Base-by-base conservation (phyloP, 208 protist genomes). In the Kentomonas sorsogonicus region DNA sequence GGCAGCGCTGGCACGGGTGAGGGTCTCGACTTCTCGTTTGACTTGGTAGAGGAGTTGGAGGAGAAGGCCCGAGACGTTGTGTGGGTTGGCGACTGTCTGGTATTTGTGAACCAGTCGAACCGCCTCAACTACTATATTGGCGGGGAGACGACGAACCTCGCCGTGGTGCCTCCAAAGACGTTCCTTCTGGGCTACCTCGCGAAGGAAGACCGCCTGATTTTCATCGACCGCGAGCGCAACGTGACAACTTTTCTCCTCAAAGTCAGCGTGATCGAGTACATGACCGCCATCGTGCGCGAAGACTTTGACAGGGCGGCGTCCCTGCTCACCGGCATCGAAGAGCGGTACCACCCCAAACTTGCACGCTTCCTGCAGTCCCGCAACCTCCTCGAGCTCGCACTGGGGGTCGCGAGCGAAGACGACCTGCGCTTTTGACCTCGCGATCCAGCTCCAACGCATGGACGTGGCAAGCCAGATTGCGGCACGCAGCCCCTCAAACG, bases 71-170 rank as follows among this genome's bases (percentile, higher is more conserved):
- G 80, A 29, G 85, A 97, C n/a, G 79, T 89, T 41, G 44, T 68
- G 48, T 99, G 97, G 97, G 86, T 99, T 15, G 97, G 97, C 7
- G 97, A 99, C 65, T 98, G 89, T 76, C 94, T 99, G 30, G 78
- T 99, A 2, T 99, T 98, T 81, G 91, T 97, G 16, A 99, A 97
- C 69, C 38, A 72, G 7, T 70, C 62, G 29, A 76, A 96, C 61
- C 81, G 97, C 4, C 84, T 99, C 18, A 98, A 97, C 70, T 99
- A 99, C 71, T 98, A 90, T 60, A 96, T 99, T 63, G 96, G 95
- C 18, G 92, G 93, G 30, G 91, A 98, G 63, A 82, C 95, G 30
- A 89, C 79, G 59, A 98, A 84, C 38, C 72, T 99, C 13, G 79
- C 84, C 6, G 93, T 97, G 58, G 76, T 99, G 5, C 85, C 94